Base-by-base conservation (phyloP, 352 stramenopile genomes). In the Phytophthora meadii region DNA sequence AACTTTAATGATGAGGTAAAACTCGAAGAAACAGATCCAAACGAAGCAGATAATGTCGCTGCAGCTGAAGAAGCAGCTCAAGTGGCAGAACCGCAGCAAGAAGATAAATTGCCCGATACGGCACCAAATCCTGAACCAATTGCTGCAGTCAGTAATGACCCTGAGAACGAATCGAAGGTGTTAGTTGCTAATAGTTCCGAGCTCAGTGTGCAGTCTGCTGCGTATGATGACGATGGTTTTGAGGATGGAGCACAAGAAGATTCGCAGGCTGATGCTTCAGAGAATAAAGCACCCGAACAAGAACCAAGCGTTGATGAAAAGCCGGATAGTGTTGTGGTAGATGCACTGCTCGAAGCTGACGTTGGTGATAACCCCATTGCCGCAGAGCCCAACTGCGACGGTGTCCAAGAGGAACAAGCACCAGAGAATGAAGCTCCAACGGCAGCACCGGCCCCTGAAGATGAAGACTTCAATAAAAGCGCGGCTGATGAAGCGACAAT, bases 201-300 rank as follows among this genome's bases (percentile, higher is more conserved):
- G 14, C 5, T 57, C n/a, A 61, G 54, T 34, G 4, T 60, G 19
- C 61, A 61, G 17, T 74, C 61, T 47, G 61, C 42, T n/a, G 41
- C 17, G 0, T 74, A 78, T 25, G 65, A 70, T 17, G 65, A 70
- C n/a, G 63, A 76, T 2, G 57, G 48, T 44, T 76, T 76, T 9
- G 54, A 73, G 8, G 49, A 73, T n/a, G 45, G 24, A 15, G 42
- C n/a, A 42, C 36, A 54, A 25, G 66, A 70, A 40, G 42, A 36
- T 32, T 44, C 15, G 4, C 3, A n/a, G 14, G n/a, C 41, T 39
- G 27, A 27, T 12, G 36, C 14, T 19, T 11, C 11, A 54, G 47
- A 74, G 24, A 24, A 61, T 19, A 27, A 44, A 37, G 12, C 37
- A n/a, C 11, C 24, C 28, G 39, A 61, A 9, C 15, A 63, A 24